Percentiles rank a stretch among this genome's conserved stretches.
Evolutionary conservation across 208 protist species (phyloP).

Genomic region (Lotmaria passim): DNA sequence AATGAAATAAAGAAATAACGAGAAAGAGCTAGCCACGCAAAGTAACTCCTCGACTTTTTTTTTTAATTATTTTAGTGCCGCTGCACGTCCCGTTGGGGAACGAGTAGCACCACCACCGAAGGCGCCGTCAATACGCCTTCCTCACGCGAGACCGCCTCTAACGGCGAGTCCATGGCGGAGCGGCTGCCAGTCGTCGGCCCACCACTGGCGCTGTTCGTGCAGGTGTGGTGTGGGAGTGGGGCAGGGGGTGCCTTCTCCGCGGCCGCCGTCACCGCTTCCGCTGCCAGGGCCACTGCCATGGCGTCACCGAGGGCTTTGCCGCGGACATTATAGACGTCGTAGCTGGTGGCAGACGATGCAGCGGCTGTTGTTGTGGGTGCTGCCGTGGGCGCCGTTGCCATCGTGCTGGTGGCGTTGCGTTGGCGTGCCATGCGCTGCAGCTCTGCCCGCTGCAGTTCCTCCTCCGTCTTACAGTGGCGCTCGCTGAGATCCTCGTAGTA

Average conservation of each 20-base stretch:
- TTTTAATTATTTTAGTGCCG: conserved; percentile 22
- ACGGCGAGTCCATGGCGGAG: not conserved
- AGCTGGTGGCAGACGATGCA: not conserved
- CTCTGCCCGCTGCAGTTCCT: conserved; percentile 34
- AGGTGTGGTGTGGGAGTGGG: not conserved
- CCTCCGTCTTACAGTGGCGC: conserved; percentile 42
- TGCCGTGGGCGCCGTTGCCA: not conserved
- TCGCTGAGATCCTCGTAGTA: conserved; percentile 47
- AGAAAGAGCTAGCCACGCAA: no score
- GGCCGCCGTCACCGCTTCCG: conserved; percentile 25
- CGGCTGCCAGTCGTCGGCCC: no score
- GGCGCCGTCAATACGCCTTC: conserved; percentile 10
- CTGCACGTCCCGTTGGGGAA: conserved; percentile 29
- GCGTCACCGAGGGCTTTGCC: conserved; percentile 42
- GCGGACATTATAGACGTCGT: conserved; percentile 23
- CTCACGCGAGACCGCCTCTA: not conserved
- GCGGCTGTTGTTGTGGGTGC: not conserved
- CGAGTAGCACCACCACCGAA: conserved; percentile 32
- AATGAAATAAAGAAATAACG: no score
- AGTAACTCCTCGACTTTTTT: not conserved
- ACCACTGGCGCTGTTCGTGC: not conserved
- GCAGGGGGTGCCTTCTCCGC: conserved; percentile 1
- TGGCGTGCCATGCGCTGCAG: conserved; percentile 34
- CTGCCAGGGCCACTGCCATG: conserved; percentile 35
- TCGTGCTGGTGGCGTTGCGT: conserved; percentile 1